phyloP scores from a whole-genome alignment of 225 moss, liverwort and hornwort genomes.

The Sphagnum contortum region DNA sequence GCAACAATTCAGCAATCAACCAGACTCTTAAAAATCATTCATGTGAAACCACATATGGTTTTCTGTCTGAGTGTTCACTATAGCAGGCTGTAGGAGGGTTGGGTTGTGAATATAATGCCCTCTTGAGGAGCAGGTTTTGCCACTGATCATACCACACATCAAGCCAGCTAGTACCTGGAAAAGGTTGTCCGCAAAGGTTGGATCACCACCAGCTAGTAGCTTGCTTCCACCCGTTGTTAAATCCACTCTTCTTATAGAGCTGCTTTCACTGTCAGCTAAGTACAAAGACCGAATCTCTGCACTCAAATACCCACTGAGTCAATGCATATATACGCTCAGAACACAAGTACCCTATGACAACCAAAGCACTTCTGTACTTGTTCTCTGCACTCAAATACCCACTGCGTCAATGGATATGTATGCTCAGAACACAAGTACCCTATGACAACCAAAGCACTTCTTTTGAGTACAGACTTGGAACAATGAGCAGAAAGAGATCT shows the following conservation, averaged over 20 bases:
- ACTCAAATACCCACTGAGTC: background rate
- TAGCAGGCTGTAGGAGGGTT: too few relatives aligned
- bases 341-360: background rate
- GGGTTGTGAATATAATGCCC: too few relatives aligned
- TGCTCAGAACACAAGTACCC: background rate
- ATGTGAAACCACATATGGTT: too few relatives aligned
- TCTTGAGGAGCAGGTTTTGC: too few relatives aligned
- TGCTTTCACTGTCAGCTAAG: constrained; percentile 95
- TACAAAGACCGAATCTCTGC: constrained; percentile 60
- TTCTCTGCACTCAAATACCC: constrained; percentile 21
- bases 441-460: too few relatives aligned
- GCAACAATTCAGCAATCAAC: background rate
- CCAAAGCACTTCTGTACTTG: too few relatives aligned
- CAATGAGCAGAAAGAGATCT: too few relatives aligned
- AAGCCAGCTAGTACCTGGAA: constrained; percentile 48
- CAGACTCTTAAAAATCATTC: too few relatives aligned
- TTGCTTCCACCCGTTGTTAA: constrained; percentile 69
- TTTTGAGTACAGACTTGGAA: too few relatives aligned
- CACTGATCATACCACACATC: too few relatives aligned
- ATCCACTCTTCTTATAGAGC: constrained; percentile 78
- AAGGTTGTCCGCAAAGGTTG: constrained; percentile 76
- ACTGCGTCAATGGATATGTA: background rate
- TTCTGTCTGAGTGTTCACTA: too few relatives aligned
- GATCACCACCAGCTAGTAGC: constrained; percentile 85
- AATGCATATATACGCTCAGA: background rate